phyloP scores from a whole-genome alignment of 163 green algal species.

The Scenedesmus sp. region DNA sequence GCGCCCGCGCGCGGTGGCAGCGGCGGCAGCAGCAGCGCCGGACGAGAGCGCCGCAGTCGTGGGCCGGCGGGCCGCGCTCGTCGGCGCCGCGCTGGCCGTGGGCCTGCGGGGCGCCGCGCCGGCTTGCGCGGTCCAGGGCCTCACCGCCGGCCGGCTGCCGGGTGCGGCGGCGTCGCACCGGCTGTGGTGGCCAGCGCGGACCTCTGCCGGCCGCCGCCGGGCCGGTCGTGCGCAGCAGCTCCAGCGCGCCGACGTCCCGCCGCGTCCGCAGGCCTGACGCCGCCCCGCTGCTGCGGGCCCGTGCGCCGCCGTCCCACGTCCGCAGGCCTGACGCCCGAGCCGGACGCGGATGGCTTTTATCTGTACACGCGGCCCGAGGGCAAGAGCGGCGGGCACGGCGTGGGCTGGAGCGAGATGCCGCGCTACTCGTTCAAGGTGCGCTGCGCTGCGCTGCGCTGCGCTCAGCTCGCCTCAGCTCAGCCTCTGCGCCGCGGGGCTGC shows the following conservation, averaged over 20 bases:
- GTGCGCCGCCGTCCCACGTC: no score
- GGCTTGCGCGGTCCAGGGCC: conserved; percentile 74
- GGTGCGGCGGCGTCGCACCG: conserved; percentile 42
- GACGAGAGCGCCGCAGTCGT: no score
- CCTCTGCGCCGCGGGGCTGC: no score
- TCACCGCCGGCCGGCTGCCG: conserved; percentile 83
- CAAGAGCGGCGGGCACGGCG: conserved; percentile 92
- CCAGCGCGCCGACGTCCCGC: background rate
- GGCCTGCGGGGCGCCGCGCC: background rate
- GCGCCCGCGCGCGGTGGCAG: no score
- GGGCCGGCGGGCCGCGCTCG: no score
- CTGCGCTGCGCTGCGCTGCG: no score
- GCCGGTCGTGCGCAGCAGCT: no score
- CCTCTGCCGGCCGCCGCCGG: no score
- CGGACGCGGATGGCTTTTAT: conserved; percentile 77
- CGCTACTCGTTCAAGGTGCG: conserved; percentile 90
- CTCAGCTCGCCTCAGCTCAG: no score
- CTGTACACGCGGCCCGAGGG: conserved; percentile 89
- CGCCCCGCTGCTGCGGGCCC: background rate
- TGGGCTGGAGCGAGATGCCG: conserved; percentile 96
- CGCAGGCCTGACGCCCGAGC: conserved; percentile 61
- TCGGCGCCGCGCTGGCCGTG: no score
- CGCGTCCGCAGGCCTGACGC: background rate
- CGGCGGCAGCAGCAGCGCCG: no score
- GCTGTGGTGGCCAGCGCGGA: no score